Evolutionary conservation across 2,329 filamentous ascomycete species (phyloP).

Genomic region (Beauveria caledonica): DNA sequence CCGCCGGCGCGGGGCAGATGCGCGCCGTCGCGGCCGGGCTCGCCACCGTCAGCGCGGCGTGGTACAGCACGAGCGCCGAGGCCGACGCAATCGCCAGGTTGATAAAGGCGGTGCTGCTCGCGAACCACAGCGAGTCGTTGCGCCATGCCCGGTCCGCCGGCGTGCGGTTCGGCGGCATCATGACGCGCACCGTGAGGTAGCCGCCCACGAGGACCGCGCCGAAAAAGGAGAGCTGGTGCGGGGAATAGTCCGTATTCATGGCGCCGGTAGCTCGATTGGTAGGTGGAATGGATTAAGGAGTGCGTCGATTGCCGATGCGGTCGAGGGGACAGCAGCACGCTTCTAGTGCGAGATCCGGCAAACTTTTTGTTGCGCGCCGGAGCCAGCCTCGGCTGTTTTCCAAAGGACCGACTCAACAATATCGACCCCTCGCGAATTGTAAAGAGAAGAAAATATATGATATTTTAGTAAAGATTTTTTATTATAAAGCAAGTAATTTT

Average conservation of each 20-base stretch:
- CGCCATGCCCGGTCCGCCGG: slow-evolving; percentile 2
- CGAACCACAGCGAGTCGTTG: background rate
- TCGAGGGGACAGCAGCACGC: background rate
- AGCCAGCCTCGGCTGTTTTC: background rate
- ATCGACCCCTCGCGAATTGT: background rate
- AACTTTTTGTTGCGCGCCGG: background rate
- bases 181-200: background rate
- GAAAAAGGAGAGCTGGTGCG: background rate
- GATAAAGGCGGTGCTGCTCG: background rate
- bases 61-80: background rate
- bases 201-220: background rate
- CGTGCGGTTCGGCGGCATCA: slow-evolving; percentile 3
- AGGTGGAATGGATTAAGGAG: background rate
- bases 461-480: background rate
- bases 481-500: too few relatives aligned
- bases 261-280: background rate
- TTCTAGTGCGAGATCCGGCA: background rate
- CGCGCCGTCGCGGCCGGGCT: background rate
- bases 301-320: too few relatives aligned
- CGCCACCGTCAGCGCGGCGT: background rate
- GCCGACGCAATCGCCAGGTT: background rate
- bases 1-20: background rate
- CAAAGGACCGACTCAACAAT: background rate
- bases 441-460: background rate
- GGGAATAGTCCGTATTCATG: background rate